Evolutionary conservation across 1,284 basidiomycete genomes (phyloP), one percentile per base, ranked within the genome.

Genomic region (Leccinum insolens): DNA sequence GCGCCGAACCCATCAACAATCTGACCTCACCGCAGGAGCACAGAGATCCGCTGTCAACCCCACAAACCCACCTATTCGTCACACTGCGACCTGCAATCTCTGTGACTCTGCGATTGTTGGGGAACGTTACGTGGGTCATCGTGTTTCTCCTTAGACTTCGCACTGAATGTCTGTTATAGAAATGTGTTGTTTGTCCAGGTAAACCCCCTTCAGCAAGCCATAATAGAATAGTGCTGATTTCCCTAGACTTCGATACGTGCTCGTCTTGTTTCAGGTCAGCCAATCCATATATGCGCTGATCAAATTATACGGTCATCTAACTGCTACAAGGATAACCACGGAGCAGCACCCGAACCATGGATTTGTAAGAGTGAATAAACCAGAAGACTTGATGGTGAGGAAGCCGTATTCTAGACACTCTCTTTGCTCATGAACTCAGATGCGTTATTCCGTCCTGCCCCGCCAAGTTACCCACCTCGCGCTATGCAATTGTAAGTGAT

Each of bases 301-400:
- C 61, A 37, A 31, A n/a, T 31, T 59, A 67, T 28, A 67, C 64
- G 25, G 66, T 15, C 3, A 66, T 37, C 68, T 64, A 34, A 61
- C 28, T 2, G 44, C 68, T 60, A 66, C 17, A 60, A 89, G 85
- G 67, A 91, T 95, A 69, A 87, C 86, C 1, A 71, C 79, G 8
- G 87, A 89, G 69, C 90, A 93, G 63, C 95, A 96, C 77, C 94
- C 94, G 1, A 75, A 78, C 31, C 95, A 96, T 77, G 82, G 86
- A 7, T 96, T 96, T 75, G 89, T 92, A 39, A 89, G 86, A 76
- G 80, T 96, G 12, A 78, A 79, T 66, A 85, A 84, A 46, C 79
- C 83, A 2, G 82, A 85, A 28, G 88, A 92, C 72, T 82, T 88
- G 69, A 85, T 90, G 73, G 86, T 88, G 72, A 66, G 62, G 55